Percentiles rank a stretch among this genome's conserved stretches.
Evolutionary conservation across 345 rosid species (phyloP).

Genomic region (Turritis glabra): DNA sequence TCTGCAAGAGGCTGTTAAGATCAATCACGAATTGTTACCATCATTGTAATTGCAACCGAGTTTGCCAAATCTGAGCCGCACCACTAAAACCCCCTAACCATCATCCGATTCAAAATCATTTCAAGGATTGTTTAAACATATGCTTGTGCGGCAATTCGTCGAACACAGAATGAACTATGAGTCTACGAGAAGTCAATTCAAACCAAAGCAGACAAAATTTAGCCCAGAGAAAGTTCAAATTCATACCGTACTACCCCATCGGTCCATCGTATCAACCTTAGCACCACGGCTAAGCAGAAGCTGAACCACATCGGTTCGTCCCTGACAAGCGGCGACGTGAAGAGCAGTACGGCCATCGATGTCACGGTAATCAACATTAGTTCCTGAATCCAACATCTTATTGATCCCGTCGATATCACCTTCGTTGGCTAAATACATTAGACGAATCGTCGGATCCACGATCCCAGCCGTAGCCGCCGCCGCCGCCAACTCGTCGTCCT

Average conservation of each 20-base stretch:
- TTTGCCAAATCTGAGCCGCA: conserved; percentile 6
- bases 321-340: conserved; percentile 79
- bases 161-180: conserved; percentile 30
- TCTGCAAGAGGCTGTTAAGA: conserved; percentile 82
- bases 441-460: conserved; percentile 59
- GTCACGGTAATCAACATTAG: conserved; percentile 65
- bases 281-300: conserved; percentile 55
- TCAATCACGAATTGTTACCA: conserved; percentile 26
- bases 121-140: neutral
- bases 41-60: neutral
- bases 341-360: conserved; percentile 76
- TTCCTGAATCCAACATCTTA: conserved; percentile 61
- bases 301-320: conserved; percentile 55
- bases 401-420: conserved; percentile 71
- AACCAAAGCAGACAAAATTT: neutral
- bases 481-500: conserved; percentile 46
- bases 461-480: conserved; percentile 30
- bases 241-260: conserved; percentile 72
- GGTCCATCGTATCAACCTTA: conserved; percentile 46
- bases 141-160: conserved; percentile 16
- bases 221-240: neutral
- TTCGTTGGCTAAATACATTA: conserved; percentile 78
- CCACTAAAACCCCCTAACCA: neutral
- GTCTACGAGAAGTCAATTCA: conserved; percentile 24
- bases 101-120: neutral